Conservation (phyloP, 805 yeast species). For the Candida maris region DNA sequence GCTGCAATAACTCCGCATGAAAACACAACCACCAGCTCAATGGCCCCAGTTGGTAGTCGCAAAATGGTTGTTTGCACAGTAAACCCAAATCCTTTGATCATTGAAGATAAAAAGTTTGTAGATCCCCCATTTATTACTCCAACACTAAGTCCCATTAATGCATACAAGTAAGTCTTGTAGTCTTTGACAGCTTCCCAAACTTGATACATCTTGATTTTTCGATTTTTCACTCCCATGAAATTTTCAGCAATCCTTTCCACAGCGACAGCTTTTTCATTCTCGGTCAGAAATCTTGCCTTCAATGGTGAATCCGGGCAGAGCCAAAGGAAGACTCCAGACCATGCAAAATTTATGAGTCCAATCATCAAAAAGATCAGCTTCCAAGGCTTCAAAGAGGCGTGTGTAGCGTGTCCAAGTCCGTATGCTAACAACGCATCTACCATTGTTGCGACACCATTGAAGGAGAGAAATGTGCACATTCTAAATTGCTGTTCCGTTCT, state of each 20-base stretch:
- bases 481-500: conserved; percentile 27
- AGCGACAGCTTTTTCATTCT: conserved; percentile 32
- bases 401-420: conserved; percentile 9
- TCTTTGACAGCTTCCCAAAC: conserved; percentile 41
- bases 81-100: conserved; percentile 36
- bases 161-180: conserved; percentile 27
- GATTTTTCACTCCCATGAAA: conserved; percentile 42
- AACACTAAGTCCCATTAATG: conserved; percentile 32
- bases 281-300: conserved; percentile 40
- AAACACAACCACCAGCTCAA: conserved; percentile 17
- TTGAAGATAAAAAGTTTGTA: conserved; percentile 42
- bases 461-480: conserved; percentile 20
- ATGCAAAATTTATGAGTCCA: conserved; percentile 41
- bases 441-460: conserved; percentile 18
- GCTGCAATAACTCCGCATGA: conserved; percentile 21
- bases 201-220: conserved; percentile 38
- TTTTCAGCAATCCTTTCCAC: conserved; percentile 32
- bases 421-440: conserved; percentile 13
- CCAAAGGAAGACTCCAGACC: conserved; percentile 17
- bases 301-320: conserved; percentile 42
- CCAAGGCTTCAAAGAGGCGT: conserved; percentile 30
- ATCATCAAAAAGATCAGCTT: conserved; percentile 40
- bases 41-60: conserved; percentile 29
- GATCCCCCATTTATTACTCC: conserved; percentile 56
- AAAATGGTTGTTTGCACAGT: conserved; percentile 24